Evolutionary conservation across 371 early-diverging fungal species (phyloP).

Genomic region (Mucor velutinosus): DNA sequence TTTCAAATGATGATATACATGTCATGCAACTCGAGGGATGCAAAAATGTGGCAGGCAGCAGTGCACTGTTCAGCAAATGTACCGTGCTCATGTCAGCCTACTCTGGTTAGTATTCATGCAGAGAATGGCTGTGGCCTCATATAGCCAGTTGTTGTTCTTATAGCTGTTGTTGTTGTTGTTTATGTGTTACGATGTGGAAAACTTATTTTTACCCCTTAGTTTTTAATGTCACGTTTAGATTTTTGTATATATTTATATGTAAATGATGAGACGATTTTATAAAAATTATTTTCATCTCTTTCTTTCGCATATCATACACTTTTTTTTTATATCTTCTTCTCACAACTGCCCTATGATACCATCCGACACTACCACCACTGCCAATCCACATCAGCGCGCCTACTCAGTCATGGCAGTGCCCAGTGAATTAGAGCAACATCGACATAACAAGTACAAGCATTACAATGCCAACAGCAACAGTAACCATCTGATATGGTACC

Average conservation of each 20-base stretch:
- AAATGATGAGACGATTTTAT: not conserved
- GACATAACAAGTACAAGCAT: slow-evolving; percentile 32
- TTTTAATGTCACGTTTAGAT: not conserved
- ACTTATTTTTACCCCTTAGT: slow-evolving; percentile 1
- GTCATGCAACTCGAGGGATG: no score
- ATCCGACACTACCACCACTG: not conserved
- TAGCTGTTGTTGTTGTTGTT: slow-evolving; percentile 1
- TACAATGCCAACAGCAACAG: slow-evolving; percentile 27
- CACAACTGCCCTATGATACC: not conserved
- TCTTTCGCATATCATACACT: slow-evolving; percentile 6
- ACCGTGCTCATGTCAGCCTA: no score
- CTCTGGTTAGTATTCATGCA: no score
- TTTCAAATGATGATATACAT: no score
- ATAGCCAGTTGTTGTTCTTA: not conserved
- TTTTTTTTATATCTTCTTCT: slow-evolving; percentile 6
- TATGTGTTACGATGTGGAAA: not conserved
- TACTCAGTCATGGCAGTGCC: slow-evolving; percentile 50
- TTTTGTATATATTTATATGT: no score
- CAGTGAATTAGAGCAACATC: slow-evolving; percentile 31
- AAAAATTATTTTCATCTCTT: not conserved
- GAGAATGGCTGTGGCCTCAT: not conserved
- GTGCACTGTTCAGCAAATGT: no score
- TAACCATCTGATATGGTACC: slow-evolving; percentile 45
- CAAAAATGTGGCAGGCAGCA: no score
- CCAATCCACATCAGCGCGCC: slow-evolving; percentile 40